A percentile compares a stretch with the other conserved stretches of the same genome.
Evolutionary conservation across 495 filamentous ascomycete species (phyloP).

Genomic region (Recurvomyces mirabilis): DNA sequence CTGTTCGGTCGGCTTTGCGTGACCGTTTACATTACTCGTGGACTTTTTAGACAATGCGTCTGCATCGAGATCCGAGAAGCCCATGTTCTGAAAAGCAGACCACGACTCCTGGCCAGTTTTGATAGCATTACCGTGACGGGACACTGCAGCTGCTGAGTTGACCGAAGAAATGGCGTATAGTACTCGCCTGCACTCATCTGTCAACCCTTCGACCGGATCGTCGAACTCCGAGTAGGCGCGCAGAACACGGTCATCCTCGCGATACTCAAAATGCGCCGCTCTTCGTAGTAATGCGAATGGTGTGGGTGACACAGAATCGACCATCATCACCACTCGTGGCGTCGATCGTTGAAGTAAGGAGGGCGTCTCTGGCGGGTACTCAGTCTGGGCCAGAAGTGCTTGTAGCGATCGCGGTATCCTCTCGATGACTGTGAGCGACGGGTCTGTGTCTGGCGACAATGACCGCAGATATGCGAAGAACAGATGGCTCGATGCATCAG

Average conservation of each 20-base stretch:
- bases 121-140: conserved; percentile 6
- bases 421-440: conserved; percentile 63
- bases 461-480: conserved; percentile 97
- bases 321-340: conserved; percentile 89
- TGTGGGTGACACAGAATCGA: conserved; percentile 88
- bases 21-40: conserved; percentile 6
- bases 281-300: conserved; percentile 84
- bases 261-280: conserved; percentile 89
- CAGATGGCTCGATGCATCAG: conserved; percentile 88
- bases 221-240: conserved; percentile 78
- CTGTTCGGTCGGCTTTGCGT: conserved; percentile 21
- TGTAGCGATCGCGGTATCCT: conserved; percentile 81
- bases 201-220: conserved; percentile 77
- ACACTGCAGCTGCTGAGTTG: conserved; percentile 61
- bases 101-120: conserved; percentile 77
- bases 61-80: conserved; percentile 56
- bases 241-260: conserved; percentile 72
- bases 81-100: conserved; percentile 93
- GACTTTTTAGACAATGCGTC: conserved; percentile 5
- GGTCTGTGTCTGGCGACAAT: conserved; percentile 62
- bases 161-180: conserved; percentile 76
- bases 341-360: conserved; percentile 67
- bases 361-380: conserved; percentile 81
- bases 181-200: conserved; percentile 86
- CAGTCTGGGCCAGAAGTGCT: conserved; percentile 78